Evolutionary conservation across 208 protist genomes (phyloP), one percentile per base, ranked within the genome.

Genomic region (Kentomonas sorsogonicus): DNA sequence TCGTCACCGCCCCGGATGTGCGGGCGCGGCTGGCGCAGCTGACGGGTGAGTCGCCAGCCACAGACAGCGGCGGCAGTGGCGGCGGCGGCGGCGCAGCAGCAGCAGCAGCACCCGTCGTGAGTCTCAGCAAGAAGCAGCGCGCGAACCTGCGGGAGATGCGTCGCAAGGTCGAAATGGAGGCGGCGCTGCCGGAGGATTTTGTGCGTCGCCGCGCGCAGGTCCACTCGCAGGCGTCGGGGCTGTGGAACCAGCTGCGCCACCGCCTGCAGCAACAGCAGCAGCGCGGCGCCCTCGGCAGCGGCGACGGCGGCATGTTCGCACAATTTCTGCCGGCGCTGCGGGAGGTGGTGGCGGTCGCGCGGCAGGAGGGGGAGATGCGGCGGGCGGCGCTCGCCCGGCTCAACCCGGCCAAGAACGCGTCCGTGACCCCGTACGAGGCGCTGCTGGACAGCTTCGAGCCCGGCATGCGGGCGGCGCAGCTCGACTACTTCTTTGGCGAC

Each of bases 371-470:
- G n/a, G n/a, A n/a, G n/a, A n/a, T n/a, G n/a, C n/a, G n/a, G n/a
- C n/a, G n/a, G n/a, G n/a, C n/a, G n/a, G n/a, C n/a, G n/a, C n/a
- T n/a, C n/a, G n/a, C n/a, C n/a, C n/a, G n/a, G n/a, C n/a, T n/a
- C n/a, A n/a, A n/a, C n/a, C n/a, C n/a, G n/a, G n/a, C n/a, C n/a
- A n/a, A n/a, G n/a, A n/a, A n/a, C n/a, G n/a, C n/a, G n/a, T n/a
- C n/a, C 2, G 53, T 81, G 27, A 65, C 72, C 10, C 69, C 79
- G 1, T 91, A 90, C 60, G 86, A 96, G 60, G 83, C 83, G 3
- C 64, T 92, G 16, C 48, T 96, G 38, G 69, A 91, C 44, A 25
- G 78, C 52, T 94, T 79, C 61, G 91, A 96, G 66, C 88, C 86
- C 15, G 91, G 82, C 23, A 76, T 94, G 62, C 79, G 71, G 13